Conservation (phyloP, 768 basidiomycete species). For the Lactarius pseudohatsudake region DNA sequence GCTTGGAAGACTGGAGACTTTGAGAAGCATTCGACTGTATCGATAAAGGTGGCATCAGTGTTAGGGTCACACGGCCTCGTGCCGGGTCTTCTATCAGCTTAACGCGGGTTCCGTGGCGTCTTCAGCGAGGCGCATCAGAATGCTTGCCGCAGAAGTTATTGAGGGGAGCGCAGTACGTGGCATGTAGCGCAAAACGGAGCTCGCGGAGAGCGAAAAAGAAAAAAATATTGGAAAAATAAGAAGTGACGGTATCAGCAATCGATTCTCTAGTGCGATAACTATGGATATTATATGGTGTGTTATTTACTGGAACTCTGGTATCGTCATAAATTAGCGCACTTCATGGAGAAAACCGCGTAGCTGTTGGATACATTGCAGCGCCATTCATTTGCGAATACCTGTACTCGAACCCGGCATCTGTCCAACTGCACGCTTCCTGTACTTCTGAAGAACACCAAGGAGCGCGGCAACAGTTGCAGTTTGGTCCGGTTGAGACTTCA, state of each 20-base stretch:
- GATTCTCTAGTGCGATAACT: neutral
- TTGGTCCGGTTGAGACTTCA: constrained; percentile 44
- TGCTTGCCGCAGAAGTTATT: neutral
- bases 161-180: neutral
- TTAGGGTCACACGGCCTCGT: constrained; percentile 20
- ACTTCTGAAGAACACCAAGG: constrained; percentile 37
- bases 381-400: neutral
- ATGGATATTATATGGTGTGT: constrained; percentile 2
- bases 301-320: neutral
- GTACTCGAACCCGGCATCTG: neutral
- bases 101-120: constrained; percentile 14
- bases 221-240: neutral
- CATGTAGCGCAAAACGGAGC: neutral
- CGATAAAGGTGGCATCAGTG: constrained; percentile 18
- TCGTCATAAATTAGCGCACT: neutral
- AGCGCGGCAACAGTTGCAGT: constrained; percentile 40
- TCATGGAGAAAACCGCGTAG: neutral
- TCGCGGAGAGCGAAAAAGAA: constrained; percentile 8
- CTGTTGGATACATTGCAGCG: neutral
- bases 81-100: constrained; percentile 8
- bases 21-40: constrained; percentile 4
- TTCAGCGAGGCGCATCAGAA: neutral
- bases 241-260: neutral
- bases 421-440: constrained; percentile 1
- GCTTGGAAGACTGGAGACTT: constrained; percentile 8